Conservation (phyloP, 164 flowering plant genomes). For the Vitis riparia region DNA sequence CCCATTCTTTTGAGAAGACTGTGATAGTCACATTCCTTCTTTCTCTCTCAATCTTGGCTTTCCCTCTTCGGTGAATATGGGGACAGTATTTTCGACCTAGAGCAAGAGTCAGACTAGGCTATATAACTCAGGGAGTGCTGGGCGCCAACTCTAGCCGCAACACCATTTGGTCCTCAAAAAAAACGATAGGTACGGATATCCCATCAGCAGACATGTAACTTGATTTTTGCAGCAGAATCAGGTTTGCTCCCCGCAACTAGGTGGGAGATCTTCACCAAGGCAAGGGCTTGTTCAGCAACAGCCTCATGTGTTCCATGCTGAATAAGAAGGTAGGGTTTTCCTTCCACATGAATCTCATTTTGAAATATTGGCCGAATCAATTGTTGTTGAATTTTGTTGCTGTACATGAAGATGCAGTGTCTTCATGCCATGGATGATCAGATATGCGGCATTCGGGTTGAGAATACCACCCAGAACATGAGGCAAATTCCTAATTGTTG, state of each 20-base stretch:
- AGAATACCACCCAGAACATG: slow-evolving; percentile 87
- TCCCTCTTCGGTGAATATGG: too few relatives aligned
- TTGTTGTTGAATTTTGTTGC: slow-evolving; percentile 84
- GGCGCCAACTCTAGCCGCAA: too few relatives aligned
- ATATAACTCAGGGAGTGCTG: too few relatives aligned
- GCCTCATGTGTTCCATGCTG: slow-evolving; percentile 12
- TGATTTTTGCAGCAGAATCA: background rate
- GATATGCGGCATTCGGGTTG: slow-evolving; percentile 91
- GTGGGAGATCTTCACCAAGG: slow-evolving; percentile 8
- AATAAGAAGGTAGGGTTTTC: slow-evolving; percentile 7
- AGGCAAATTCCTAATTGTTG: slow-evolving; percentile 73
- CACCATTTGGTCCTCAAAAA: too few relatives aligned
- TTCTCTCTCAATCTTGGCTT: too few relatives aligned
- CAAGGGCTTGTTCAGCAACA: background rate
- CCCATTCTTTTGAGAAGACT: too few relatives aligned
- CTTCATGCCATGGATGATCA: slow-evolving; percentile 97
- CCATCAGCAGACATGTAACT: too few relatives aligned
- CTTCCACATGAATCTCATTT: slow-evolving; percentile 19
- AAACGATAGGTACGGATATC: too few relatives aligned
- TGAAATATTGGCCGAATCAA: slow-evolving; percentile 15
- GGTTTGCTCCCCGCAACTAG: slow-evolving; percentile 18
- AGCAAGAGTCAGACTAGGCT: too few relatives aligned
- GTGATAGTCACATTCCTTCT: too few relatives aligned
- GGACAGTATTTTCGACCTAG: too few relatives aligned
- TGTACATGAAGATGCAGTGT: slow-evolving; percentile 97